Evolutionary conservation across 192 early-diverging fungal species (phyloP).

Genomic region (Gonapodya prolifera): DNA sequence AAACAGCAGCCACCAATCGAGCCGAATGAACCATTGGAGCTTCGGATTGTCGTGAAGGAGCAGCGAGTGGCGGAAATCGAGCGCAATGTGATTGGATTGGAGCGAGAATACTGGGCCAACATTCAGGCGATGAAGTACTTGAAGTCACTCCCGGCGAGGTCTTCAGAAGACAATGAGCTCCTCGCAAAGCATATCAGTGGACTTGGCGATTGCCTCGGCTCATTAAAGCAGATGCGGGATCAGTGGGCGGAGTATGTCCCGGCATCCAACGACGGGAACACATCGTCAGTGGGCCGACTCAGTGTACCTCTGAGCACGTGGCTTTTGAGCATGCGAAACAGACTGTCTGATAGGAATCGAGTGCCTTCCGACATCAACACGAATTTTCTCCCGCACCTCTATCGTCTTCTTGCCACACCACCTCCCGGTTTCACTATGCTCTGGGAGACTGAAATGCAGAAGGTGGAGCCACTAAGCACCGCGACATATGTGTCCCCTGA

Average conservation of each 20-base stretch:
- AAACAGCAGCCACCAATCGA: not conserved
- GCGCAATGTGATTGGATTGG: not conserved
- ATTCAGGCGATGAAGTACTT: not conserved
- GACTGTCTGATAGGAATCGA: not conserved
- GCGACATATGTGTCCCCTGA: not conserved
- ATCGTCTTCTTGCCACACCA: not conserved
- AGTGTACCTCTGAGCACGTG: not conserved
- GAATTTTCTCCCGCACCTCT: not conserved
- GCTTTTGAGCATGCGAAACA: not conserved
- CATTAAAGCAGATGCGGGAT: not conserved
- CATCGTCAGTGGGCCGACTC: not conserved
- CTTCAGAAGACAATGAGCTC: not conserved
- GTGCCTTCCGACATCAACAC: not conserved
- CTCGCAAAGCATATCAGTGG: not conserved
- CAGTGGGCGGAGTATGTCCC: not conserved
- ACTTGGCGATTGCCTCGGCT: not conserved
- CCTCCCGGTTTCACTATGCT: not conserved
- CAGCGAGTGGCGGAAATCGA: not conserved
- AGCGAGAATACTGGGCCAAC: not conserved
- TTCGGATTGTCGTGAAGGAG: not conserved
- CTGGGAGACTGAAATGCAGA: not conserved
- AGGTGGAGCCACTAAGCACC: not conserved
- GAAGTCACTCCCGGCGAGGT: not conserved
- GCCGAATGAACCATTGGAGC: not conserved
- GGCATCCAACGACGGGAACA: not conserved